phyloP scores from a whole-genome alignment of 2,329 filamentous ascomycete genomes.

The Seiridium unicorne region DNA sequence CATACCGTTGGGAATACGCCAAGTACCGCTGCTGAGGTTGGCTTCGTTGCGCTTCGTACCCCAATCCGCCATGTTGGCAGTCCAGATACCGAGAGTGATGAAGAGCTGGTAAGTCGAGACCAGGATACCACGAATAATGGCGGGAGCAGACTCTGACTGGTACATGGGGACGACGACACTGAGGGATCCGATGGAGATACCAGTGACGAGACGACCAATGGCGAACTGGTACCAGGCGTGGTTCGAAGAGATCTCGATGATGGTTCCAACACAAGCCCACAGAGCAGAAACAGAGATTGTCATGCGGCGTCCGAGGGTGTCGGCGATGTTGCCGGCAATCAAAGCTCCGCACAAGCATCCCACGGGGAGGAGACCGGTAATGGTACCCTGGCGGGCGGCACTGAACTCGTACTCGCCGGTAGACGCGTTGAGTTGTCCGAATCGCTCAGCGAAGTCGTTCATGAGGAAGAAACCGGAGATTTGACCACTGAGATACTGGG shows the following conservation, averaged over 20 bases:
- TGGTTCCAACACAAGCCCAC: constrained; percentile 62
- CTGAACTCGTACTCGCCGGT: constrained; percentile 47
- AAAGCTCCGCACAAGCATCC: constrained; percentile 60
- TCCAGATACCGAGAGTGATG: constrained; percentile 67
- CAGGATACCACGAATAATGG: constrained; percentile 62
- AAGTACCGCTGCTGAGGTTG: constrained; percentile 44
- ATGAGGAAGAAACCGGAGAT: constrained; percentile 62
- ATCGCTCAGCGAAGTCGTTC: constrained; percentile 53
- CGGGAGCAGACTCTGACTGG: constrained; percentile 64
- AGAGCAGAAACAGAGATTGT: constrained; percentile 63
- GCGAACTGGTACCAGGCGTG: constrained; percentile 63
- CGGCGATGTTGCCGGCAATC: constrained; percentile 58
- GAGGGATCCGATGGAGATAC: constrained; percentile 63
- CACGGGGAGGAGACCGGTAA: constrained; percentile 61
- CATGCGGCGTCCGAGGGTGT: constrained; percentile 58
- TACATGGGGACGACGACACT: constrained; percentile 68
- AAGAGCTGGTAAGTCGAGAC: constrained; percentile 67
- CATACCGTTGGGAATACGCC: constrained; percentile 62
- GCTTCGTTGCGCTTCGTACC: constrained; percentile 47
- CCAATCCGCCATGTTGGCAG: constrained; percentile 57
- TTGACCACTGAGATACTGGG: constrained; percentile 44
- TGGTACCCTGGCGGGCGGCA: constrained; percentile 59
- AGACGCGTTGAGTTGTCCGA: constrained; percentile 37
- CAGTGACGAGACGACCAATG: constrained; percentile 63
- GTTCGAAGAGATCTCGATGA: constrained; percentile 60